Evolutionary conservation across 345 rosid species (phyloP), one percentile per base, ranked within the genome.

Genomic region (Draba incana): DNA sequence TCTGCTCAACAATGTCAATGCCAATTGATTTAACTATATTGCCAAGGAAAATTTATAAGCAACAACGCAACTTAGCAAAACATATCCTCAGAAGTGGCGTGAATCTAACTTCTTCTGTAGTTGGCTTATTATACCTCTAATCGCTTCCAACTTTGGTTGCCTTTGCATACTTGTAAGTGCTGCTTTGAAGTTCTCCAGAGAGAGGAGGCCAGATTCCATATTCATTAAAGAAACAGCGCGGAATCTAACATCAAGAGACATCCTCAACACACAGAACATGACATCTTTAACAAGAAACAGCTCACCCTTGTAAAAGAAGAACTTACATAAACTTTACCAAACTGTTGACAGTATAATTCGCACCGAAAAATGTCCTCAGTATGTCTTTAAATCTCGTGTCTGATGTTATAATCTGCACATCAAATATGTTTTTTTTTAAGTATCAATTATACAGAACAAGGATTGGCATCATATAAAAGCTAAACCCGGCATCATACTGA

Each of bases 241-340:
- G 84, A 86, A 93, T 69, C 97, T 93, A 77, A 79, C 52, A 75
- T 75, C 70, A 72, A 35, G 25, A 61, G 31, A 62, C n/a, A 52
- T 39, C 48, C 48, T 67, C 63, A 74, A 60, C 57, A 62, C 45
- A 30, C 43, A 37, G n/a, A 74, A 66, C 56, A 25, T 37, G 46
- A 64, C 53, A 71, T 15, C 37, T 31, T 25, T 41, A 51, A 68
- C 25, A 68, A 38, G 42, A 66, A 49, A 66, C 23, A 66, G 57
- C 62, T 75, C 59, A 50, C 9, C 33, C 57, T 60, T 14, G 48
- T 50, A 44, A 54, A 25, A 15, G 44, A 49, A 50, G 62, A 48
- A 87, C 91, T 88, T 80, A 90, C 97, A 93, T 71, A 78, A 88
- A 84, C 69, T 82, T 86, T 79, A 88, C 54, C 49, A 93, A 78